Base-by-base conservation (phyloP, 768 basidiomycete species). In the Goffeauzyma gilvescens region DNA sequence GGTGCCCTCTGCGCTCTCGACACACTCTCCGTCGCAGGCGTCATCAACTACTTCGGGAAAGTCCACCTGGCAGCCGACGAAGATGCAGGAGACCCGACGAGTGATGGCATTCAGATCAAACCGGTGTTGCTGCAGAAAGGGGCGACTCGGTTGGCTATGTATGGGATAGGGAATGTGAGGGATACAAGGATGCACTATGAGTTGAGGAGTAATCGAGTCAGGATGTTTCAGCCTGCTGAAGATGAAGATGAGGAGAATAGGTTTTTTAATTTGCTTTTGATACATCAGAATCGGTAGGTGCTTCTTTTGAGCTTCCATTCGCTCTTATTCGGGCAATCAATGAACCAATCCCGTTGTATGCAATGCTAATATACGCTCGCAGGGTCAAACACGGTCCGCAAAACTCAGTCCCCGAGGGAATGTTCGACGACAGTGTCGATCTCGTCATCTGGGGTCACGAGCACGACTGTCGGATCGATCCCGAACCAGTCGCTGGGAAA, bases 391-490 rank as follows among this genome's bases (percentile, higher is more conserved):
- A 87, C 59, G 87, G 85, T 1, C 85, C 86, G 14, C 85, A 95
- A 59, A 81, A 86, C 52, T 85, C 73, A 10, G 89, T 96, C 1
- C 87, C 90, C 6, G 93, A 96, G 55, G 81, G 81, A 47, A 81
- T 95, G 76, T 98, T 98, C 52, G 90, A 96, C 57, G 85, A 98
- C 57, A 80, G 77, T 53, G 71, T 95, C 26, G 76, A 95, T 54
- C 71, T 98, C 13, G 83, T 98, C 6, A 70, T 98, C 2, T 98
- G 93, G 93, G 93, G 93, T 6, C 93, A 98, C 60, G 93, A 98
- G 62, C 93, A 98, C 58, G 93, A 96, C 62, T 96, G 90, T 55
- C 75, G 89, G 23, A 81, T 90, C 41, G 68, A 75, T 2, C 90
- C 93, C 0, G 85, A 93, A 55, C 72, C 76, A 5, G 90, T 98